These are phyloP conservation scores for Monascus purpureus DNA, from an alignment of 495 filamentous ascomycete species.

Conservation along the genomic window DNA sequence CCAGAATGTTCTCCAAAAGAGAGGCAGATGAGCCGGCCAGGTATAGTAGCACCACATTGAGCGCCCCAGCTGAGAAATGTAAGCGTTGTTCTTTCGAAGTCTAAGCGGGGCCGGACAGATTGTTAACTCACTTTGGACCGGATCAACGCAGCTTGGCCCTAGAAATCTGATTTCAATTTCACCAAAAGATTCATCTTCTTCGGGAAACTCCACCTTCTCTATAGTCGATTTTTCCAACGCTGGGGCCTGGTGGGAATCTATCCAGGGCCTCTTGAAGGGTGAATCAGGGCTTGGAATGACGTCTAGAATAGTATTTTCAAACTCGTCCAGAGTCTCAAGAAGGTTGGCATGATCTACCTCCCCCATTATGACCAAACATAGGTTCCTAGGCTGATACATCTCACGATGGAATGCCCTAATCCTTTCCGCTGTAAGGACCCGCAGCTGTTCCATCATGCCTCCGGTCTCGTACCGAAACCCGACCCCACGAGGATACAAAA, in stretches of 20 bases:
- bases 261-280: conserved; percentile 80
- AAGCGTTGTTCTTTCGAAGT: conserved; percentile 5
- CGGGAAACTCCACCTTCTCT: conserved; percentile 79
- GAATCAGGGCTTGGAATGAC: conserved; percentile 60
- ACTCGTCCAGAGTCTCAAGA: conserved; percentile 65
- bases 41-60: conserved; percentile 68
- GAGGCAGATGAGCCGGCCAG: conserved; percentile 86
- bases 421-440: conserved; percentile 70
- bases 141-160: conserved; percentile 64
- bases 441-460: conserved; percentile 84
- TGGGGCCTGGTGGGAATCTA: conserved; percentile 68
- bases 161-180: conserved; percentile 75
- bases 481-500: conserved; percentile 76
- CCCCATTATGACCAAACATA: conserved; percentile 80
- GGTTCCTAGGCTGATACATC: conserved; percentile 97
- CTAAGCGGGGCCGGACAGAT: background rate
- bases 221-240: conserved; percentile 52
- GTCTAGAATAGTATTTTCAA: conserved; percentile 74
- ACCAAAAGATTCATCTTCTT: conserved; percentile 87
- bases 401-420: conserved; percentile 87
- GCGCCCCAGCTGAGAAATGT: conserved; percentile 38
- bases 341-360: conserved; percentile 76
- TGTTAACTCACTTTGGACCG: conserved; percentile 31
- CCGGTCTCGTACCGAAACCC: conserved; percentile 96
- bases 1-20: conserved; percentile 77